Evolutionary conservation across 148 eudicot genomes (phyloP), one percentile per base, ranked within the genome.

Genomic region (Rhododendron vialii): DNA sequence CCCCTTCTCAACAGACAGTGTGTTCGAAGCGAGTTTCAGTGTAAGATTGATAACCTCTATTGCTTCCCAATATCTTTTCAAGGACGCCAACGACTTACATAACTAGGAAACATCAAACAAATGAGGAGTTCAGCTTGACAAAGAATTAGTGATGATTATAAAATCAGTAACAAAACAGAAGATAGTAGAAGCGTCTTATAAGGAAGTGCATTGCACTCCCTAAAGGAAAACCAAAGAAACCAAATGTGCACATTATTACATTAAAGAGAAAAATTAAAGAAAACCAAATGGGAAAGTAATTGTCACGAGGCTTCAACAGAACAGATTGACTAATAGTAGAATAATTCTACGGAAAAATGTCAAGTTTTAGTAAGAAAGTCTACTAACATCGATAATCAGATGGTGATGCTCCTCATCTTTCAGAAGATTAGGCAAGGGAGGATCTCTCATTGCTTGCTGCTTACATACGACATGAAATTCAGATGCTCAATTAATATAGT

Each of bases 401-500:
- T 86, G 84, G 87, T 88, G 92, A 88, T 94, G 91, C 84, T 90
- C 94, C 90, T 94, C 97, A 36, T 95, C 96, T 90, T 92, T 91
- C 86, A 96, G 90, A 75, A 96, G 93, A 89, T 94, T 90, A 53
- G 99, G 99, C 91, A 95, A 84, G 57, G 97, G 97, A 86, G 94
- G 88, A 82, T 90, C 94, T 88, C 88, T 93, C 45, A 80, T 28
- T 86, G 87, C 90, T 88, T 93, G 92, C 92, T 90, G 93, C 92
- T 85, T 90, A 83, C 8, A 74, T 9, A 22, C 36, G 26, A 86
- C 47, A 82, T 53, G 80, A 48, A 85, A 69, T 17, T 14, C 24
- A 78, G 26, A 75, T 38, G 35, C 73, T 69, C 18, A 35, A 65
- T 1, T 80, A 65, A 80, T 81, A 81, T n/a, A 83, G 59, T 82